Evolutionary conservation across 208 protist genomes (phyloP), one percentile per base, ranked within the genome.

Genomic region (Trypanosoma mega): DNA sequence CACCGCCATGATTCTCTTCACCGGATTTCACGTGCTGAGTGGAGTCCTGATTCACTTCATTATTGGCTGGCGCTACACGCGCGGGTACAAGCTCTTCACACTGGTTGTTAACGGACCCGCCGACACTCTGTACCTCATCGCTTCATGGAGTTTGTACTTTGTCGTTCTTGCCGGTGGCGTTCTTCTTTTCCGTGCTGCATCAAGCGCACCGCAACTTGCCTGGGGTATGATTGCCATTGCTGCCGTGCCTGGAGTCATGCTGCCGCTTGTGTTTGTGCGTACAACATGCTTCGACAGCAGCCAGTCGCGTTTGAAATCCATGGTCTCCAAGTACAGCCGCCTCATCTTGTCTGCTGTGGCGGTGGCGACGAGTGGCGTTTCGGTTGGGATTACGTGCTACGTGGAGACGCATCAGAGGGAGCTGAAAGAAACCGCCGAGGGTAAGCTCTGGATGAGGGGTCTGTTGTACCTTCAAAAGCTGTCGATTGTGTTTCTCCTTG

Each of bases 261-360:
- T 64, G 18, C 45, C 82, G 50, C 56, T 93, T 26, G 62, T 88
- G 24, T 71, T 93, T 34, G 63, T 87, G 26, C 76, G 82, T 51
- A 85, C 75, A 16, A 68, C 78, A 9, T 63, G 56, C 39, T 77
- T 74, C 45, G 53, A 63, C 37, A 36, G 45, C 12, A 12, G 33
- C 23, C n/a, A 23, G 4, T 26, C 41, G 2, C 26, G 49, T 6
- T n/a, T 69, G 24, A 47, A 69, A 41, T 68, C 68, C 53, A 51
- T 79, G 11, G 59, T 80, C 20, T 63, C 45, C 18, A 51, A 75
- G 20, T 80, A 80, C 14, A 74, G 69, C 41, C 67, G 72, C 27
- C 39, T 76, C 20, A 45, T 74, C 27, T 50, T 68, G 3, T 68
- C 80, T 16, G 60, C 54, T 11, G 63, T 50, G 39, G 64, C 66